A percentile compares a stretch with the other conserved stretches of the same genome.
Conservation (phyloP, 208 protist species). For the Leishmania amazonensis region DNA sequence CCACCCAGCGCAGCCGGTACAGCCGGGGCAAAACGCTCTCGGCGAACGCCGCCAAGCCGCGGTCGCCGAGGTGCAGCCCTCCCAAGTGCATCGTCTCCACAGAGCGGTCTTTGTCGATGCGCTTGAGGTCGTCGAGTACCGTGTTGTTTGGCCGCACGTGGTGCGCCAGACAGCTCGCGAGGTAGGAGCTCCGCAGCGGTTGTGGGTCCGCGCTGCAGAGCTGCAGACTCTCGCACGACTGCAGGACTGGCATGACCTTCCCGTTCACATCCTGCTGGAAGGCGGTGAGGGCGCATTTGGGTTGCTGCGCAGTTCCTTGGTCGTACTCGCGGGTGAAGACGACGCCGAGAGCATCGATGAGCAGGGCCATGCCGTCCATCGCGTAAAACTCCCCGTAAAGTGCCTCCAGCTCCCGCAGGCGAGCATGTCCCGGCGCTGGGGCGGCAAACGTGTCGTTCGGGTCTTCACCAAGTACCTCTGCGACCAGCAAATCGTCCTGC, state of each 20-base stretch:
- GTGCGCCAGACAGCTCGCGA: slow-evolving; percentile 50
- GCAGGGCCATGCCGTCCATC: slow-evolving; percentile 51
- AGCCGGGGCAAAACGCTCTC: slow-evolving; percentile 55
- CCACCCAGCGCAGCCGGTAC: slow-evolving; percentile 48
- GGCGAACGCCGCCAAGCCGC: slow-evolving; percentile 38
- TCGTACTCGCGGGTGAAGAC: slow-evolving; percentile 71
- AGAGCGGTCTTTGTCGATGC: slow-evolving; percentile 26
- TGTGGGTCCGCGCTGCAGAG: slow-evolving; percentile 29
- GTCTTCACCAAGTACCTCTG: not conserved
- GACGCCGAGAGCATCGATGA: slow-evolving; percentile 51
- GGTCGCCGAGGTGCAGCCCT: slow-evolving; percentile 46
- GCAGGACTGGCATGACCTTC: slow-evolving; percentile 31
- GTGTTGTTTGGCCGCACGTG: slow-evolving; percentile 45
- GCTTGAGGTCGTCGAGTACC: slow-evolving; percentile 41
- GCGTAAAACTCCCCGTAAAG: slow-evolving; percentile 54
- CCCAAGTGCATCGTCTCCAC: slow-evolving; percentile 32
- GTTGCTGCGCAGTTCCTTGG: not conserved
- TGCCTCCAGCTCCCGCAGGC: slow-evolving; percentile 35
- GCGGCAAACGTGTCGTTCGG: not conserved
- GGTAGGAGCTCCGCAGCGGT: slow-evolving; percentile 62
- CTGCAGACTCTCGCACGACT: slow-evolving; percentile 41
- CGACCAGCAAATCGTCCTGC: not conserved
- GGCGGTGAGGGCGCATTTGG: slow-evolving; percentile 29
- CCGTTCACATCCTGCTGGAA: slow-evolving; percentile 42
- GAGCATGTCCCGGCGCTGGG: not conserved